Base-by-base conservation (phyloP, 2,329 filamentous ascomycete genomes). In the Clonostachys rhizophaga region DNA sequence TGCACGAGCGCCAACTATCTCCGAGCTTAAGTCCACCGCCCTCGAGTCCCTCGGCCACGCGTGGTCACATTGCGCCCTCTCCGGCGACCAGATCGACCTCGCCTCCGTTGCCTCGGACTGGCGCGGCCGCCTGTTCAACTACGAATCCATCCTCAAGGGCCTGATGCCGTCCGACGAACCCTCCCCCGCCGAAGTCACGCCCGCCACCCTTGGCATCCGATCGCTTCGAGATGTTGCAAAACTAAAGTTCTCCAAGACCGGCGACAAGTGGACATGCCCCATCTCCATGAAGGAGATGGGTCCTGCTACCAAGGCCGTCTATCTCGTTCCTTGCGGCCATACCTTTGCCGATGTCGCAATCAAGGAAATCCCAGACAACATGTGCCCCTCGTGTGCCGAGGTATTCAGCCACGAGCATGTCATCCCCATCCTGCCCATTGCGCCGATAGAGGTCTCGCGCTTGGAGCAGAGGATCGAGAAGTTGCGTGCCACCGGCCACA, bases 271-370 rank as follows among this genome's bases (percentile, higher is more conserved):
- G 79, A 79, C 89, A 30, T 99, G 94, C 60, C 91, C 92, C 0
- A 80, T 97, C 47, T 95, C 91, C 2, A 81, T 87, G 58, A 95
- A 95, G 63, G 84, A 87, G 62, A 69, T 99, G 20, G 94, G 94
- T 1, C 84, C 91, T 0, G 76, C 76, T 6, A 84, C 86, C 14
- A 92, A 86, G 65, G 78, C 90, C 1, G 89, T 95, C 2, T 99
- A 97, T 58, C 59, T 99, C 4, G 89, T 97, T 5, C 94, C 94
- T 0, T 99, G 94, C 59, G 95, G 94, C 0, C 95, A 99, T 71
- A 91, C 89, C 1, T 97, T 97, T 67, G 86, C 89, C 1, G 91
- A 95, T 51, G 83, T 84, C 46, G 90, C 91, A 8, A 84, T 97
- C 54, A 87, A 85, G 55, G 88, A 94, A 66, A 82, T 95, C n/a